Conservation (phyloP, 2,329 filamentous ascomycete species). For the Neoscytalidium dimidiatum region DNA sequence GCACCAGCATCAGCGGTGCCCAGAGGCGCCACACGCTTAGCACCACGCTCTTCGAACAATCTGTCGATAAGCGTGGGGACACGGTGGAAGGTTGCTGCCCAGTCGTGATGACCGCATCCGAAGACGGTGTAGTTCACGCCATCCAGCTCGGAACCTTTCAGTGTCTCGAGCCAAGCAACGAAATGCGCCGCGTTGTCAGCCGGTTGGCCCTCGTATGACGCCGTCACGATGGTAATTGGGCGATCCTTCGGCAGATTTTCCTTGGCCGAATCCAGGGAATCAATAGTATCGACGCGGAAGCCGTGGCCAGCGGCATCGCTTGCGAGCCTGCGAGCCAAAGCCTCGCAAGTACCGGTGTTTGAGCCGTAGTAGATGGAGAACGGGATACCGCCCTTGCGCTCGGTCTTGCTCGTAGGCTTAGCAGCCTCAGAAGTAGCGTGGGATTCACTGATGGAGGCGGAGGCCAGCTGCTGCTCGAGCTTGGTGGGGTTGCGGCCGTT, state of each 20-base stretch:
- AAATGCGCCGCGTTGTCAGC: slow-evolving; percentile 47
- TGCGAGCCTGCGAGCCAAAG: slow-evolving; percentile 41
- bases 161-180: slow-evolving; percentile 39
- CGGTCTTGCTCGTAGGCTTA: slow-evolving; percentile 8
- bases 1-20: slow-evolving; percentile 39
- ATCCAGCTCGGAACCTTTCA: slow-evolving; percentile 32
- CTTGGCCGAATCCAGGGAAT: slow-evolving; percentile 37
- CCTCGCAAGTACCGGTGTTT: slow-evolving; percentile 46
- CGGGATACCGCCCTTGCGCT: background rate
- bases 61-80: slow-evolving; percentile 41
- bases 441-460: slow-evolving; percentile 12
- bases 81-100: slow-evolving; percentile 44
- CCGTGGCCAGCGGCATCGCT: slow-evolving; percentile 39
- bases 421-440: slow-evolving; percentile 13
- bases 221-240: slow-evolving; percentile 42
- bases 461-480: slow-evolving; percentile 32
- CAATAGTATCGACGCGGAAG: slow-evolving; percentile 36
- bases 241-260: slow-evolving; percentile 37
- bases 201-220: slow-evolving; percentile 46
- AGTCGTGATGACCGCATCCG: slow-evolving; percentile 45
- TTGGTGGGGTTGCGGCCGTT: slow-evolving; percentile 34
- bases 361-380: slow-evolving; percentile 42
- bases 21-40: slow-evolving; percentile 32
- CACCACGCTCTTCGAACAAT: slow-evolving; percentile 33
- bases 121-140: slow-evolving; percentile 43